phyloP scores from a whole-genome alignment of 164 flowering plant species.

The Aristolochia contorta region DNA sequence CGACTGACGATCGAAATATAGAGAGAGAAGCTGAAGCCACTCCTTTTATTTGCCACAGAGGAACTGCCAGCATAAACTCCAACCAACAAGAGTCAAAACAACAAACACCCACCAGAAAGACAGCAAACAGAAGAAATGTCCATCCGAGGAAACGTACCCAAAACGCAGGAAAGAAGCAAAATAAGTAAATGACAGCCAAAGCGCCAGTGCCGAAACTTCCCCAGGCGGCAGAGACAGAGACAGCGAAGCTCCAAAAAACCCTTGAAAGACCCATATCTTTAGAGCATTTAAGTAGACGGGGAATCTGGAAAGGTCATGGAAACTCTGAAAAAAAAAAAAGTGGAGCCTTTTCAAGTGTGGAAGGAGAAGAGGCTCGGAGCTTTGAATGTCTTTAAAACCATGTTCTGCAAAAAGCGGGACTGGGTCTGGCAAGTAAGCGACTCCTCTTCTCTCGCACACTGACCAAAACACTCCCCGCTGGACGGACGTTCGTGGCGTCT shows the following conservation, averaged over 20 bases:
- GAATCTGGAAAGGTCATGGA: not conserved
- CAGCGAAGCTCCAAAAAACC: conserved; percentile 1
- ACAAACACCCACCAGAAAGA: too few relatives aligned
- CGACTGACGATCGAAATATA: too few relatives aligned
- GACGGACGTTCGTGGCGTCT: too few relatives aligned
- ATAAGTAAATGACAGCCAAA: not conserved
- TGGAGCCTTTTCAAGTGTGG: not conserved
- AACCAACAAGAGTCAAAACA: too few relatives aligned
- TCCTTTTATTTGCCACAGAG: too few relatives aligned
- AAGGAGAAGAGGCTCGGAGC: not conserved
- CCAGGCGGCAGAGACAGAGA: not conserved
- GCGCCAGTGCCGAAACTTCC: not conserved
- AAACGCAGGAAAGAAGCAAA: not conserved
- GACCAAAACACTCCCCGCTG: too few relatives aligned
- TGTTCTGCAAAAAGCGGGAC: too few relatives aligned
- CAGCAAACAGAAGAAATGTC: too few relatives aligned
- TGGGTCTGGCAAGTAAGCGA: too few relatives aligned
- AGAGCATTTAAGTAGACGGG: not conserved
- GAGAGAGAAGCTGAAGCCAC: too few relatives aligned
- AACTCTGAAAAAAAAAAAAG: not conserved
- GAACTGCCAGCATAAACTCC: too few relatives aligned
- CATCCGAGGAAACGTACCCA: not conserved
- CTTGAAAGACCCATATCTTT: not conserved
- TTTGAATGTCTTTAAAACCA: not conserved
- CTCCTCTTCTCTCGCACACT: too few relatives aligned